A percentile compares a stretch with the other conserved stretches of the same genome.
These are phyloP conservation scores for Uronychia binucleata DNA, from an alignment of 73 alveolate genomes.

Conservation along the genomic window DNA sequence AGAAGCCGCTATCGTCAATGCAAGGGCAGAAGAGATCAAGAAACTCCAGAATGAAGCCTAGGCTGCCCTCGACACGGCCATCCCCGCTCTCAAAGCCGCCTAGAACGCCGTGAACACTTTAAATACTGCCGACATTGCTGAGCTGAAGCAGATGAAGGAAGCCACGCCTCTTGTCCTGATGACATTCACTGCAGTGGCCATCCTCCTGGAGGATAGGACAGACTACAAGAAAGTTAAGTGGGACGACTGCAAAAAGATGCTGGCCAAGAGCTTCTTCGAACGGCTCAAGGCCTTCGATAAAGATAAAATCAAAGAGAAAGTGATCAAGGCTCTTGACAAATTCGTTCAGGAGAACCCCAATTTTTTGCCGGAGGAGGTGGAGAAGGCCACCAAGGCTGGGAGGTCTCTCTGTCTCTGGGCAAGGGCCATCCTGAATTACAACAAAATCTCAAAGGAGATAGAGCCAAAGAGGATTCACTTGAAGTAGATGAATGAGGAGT, in stretches of 20 bases:
- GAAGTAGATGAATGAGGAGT: conserved; percentile 50
- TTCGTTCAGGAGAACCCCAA: conserved; percentile 63
- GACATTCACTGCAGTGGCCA: conserved; percentile 81
- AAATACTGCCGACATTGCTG: conserved; percentile 86
- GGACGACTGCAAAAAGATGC: conserved; percentile 51
- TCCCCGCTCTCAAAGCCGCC: conserved; percentile 97
- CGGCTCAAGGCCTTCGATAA: conserved; percentile 54
- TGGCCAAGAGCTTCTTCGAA: conserved; percentile 42
- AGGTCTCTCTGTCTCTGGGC: conserved; percentile 78
- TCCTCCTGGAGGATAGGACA: conserved; percentile 70
- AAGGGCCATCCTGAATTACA: conserved; percentile 74
- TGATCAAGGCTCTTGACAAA: conserved; percentile 44
- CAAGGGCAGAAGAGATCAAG: conserved; percentile 70
- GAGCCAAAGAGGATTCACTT: conserved; percentile 69
- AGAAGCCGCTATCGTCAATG: conserved; percentile 77
- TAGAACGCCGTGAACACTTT: conserved; percentile 96
- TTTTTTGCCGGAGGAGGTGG: conserved; percentile 72
- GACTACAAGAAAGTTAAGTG: conserved; percentile 43
- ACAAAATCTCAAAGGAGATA: conserved; percentile 75
- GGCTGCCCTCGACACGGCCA: conserved; percentile 89
- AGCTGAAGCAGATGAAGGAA: conserved; percentile 77
- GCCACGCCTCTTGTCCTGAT: conserved; percentile 83
- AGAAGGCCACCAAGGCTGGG: conserved; percentile 72
- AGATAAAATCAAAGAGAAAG: conserved; percentile 48
- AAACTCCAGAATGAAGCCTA: conserved; percentile 72